Percentiles rank a stretch among this genome's conserved stretches.
These are phyloP conservation scores for Wallemia ichthyophaga DNA, from an alignment of 1,284 basidiomycete species.

Conservation along the genomic window DNA sequence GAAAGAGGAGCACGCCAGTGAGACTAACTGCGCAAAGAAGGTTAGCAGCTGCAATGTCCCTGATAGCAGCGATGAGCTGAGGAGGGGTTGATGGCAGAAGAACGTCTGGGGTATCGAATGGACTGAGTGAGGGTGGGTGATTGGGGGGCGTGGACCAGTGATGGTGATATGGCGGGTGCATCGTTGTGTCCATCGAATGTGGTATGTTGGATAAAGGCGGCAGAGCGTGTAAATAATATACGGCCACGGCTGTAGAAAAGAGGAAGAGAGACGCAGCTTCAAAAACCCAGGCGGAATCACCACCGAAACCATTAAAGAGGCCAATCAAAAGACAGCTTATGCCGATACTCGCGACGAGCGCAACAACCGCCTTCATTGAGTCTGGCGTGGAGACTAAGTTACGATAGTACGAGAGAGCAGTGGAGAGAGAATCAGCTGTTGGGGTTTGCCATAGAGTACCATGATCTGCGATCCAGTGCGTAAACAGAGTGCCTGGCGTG, in stretches of 20 bases:
- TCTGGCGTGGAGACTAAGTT: background rate
- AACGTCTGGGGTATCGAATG: background rate
- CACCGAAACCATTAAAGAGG: background rate
- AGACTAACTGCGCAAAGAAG: background rate
- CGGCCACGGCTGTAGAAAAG: background rate
- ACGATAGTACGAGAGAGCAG: background rate
- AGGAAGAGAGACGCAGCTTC: background rate
- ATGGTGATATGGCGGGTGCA: background rate
- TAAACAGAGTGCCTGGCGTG: background rate
- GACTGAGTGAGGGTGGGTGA: background rate
- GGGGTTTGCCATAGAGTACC: background rate
- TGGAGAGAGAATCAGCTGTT: background rate
- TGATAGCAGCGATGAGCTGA: background rate
- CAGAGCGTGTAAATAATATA: background rate
- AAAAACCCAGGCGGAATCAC: background rate
- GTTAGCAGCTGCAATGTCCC: background rate
- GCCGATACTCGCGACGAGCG: background rate
- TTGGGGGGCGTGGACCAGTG: background rate
- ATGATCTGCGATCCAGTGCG: conserved; percentile 1
- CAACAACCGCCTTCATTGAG: background rate
- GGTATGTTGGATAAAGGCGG: background rate
- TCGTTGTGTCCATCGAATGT: background rate
- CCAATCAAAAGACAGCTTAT: background rate
- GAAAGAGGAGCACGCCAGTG: background rate
- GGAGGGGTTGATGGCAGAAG: background rate